phyloP scores from a whole-genome alignment of 441 rosid genomes.

The Dalechampia spathulata region DNA sequence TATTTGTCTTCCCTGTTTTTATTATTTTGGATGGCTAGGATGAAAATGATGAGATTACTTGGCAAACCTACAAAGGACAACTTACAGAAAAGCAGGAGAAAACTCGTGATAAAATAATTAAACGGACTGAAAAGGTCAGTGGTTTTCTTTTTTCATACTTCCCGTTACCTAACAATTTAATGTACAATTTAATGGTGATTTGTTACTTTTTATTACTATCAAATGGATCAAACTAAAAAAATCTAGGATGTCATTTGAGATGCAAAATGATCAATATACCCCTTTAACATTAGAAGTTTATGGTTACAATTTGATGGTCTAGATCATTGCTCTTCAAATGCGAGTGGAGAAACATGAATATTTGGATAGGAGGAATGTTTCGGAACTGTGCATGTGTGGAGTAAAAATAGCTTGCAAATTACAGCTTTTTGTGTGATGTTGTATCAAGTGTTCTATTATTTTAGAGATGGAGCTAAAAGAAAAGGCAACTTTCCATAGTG shows the following conservation, averaged over 20 bases:
- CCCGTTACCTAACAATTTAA: constrained; percentile 8
- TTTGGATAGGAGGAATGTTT: no score
- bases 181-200: not conserved
- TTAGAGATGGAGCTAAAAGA: no score
- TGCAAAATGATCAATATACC: not conserved
- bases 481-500: no score
- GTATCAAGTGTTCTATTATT: no score
- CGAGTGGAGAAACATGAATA: no score
- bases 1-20: not conserved
- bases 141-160: constrained; percentile 3
- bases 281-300: not conserved
- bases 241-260: not conserved
- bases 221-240: no score
- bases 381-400: no score
- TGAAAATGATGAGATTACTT: constrained; percentile 77
- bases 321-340: not conserved
- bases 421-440: no score
- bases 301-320: no score
- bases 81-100: constrained; percentile 97
- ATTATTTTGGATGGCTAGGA: constrained; percentile 43
- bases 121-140: constrained; percentile 81
- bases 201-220: not conserved
- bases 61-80: constrained; percentile 95
- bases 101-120: constrained; percentile 77
- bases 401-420: no score